Base-by-base conservation (phyloP, 1,284 basidiomycete species). In the Sanghuangporus weigelae region DNA sequence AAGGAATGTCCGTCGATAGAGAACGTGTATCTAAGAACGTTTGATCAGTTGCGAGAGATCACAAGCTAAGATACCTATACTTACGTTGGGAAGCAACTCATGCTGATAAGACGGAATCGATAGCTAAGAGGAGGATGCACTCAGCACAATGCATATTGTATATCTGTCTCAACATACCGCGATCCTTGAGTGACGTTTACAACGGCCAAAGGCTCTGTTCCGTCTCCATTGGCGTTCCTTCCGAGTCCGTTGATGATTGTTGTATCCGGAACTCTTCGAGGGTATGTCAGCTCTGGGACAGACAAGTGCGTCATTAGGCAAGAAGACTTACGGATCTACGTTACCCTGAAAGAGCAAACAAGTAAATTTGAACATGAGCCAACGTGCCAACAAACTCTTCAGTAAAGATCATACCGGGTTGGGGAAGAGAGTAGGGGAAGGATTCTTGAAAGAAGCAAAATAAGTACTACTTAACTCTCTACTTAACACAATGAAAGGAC, bases 141-240 rank as follows among this genome's bases (percentile, higher is more conserved):
- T 11, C 69, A 68, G 55, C 77, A 63, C n/a, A 81, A 70, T 0
- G 77, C 66, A 26, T 80, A 70, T 0, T 70, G 59, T 7, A 78
- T 79, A 3, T 67, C 68, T 11, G 65, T 59, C 42, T 71, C 42
- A 7, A 82, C 42, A 19, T 19, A 14, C 10, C 19, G 48, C 11
- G 26, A 31, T 31, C 77, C 72, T 3, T 82, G 81, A 31, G 71
- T 67, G 1, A 83, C 83, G 60, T 85, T 84, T n/a, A 44, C 42
- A n/a, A 44, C 42, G 42, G 42, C 42, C 11, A 44, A n/a, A 44
- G 42, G 42, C n/a, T n/a, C 42, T n/a, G 42, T 44, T 44, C 19
- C 48, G 65, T 58, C 14, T 67, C 64, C 26, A 5, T 2, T 26
- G 70, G 69, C 0, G 71, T 72, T 8, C 68, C 74, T 71, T n/a